Percentiles rank a stretch among this genome's conserved stretches.
phyloP scores from a whole-genome alignment of 108 stramenopile genomes.

The Pseudonitzschia multiseries region DNA sequence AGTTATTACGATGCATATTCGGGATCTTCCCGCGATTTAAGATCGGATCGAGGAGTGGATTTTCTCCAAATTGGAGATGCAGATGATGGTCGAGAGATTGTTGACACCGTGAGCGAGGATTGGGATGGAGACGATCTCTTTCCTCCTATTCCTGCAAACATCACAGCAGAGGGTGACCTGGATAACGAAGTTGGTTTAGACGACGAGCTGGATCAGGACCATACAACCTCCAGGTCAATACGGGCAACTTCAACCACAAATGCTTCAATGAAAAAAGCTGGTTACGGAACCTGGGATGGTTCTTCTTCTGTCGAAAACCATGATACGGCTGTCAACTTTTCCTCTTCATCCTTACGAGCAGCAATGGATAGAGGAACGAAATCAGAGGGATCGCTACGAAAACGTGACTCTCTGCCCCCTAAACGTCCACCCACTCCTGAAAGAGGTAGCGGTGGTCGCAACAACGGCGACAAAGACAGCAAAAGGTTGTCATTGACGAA shows the following conservation, averaged over 20 bases:
- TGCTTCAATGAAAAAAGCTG: neutral
- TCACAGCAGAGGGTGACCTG: neutral
- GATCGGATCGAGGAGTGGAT: neutral
- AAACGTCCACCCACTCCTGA: conserved; percentile 15
- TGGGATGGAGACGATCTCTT: conserved; percentile 5
- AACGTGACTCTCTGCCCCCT: neutral
- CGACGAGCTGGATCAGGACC: neutral
- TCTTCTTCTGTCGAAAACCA: neutral
- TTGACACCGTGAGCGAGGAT: conserved; percentile 3
- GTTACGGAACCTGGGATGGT: conserved; percentile 8
- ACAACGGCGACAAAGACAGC: neutral
- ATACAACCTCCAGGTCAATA: neutral
- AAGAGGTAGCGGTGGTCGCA: neutral
- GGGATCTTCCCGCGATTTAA: neutral
- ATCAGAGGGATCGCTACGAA: neutral
- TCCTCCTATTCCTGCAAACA: neutral
- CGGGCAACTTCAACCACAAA: neutral
- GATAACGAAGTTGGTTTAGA: neutral
- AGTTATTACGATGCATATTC: conserved; percentile 1
- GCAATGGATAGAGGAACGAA: neutral
- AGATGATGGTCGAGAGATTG: neutral
- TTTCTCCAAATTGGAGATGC: neutral
- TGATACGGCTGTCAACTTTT: neutral
- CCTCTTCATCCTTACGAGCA: neutral
- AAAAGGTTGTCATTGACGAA: neutral